Evolutionary conservation across 2,329 filamentous ascomycete genomes (phyloP), one percentile per base, ranked within the genome.

Genomic region (Ilyonectria sp.): DNA sequence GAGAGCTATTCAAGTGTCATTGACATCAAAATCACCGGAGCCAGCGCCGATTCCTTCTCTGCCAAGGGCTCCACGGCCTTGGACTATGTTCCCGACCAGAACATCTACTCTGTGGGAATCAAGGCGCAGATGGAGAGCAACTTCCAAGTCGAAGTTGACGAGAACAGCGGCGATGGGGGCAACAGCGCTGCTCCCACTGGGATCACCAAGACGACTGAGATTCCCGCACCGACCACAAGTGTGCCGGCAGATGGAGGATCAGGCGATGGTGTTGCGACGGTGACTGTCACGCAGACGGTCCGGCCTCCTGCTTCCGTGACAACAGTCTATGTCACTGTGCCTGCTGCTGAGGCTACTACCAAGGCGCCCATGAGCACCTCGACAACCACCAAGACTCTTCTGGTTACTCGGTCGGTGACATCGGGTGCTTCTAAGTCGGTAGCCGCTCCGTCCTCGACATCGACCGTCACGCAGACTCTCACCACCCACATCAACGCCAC

Each of bases 21-120:
- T 11, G 82, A 83, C 65, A 80, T 83, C 74, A 81, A 80, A 71
- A 79, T 83, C 69, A 72, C 74, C 13, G 72, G 71, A 46, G 61
- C 74, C 11, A 75, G 68, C 63, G 68, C 69, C 37, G 67, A 70
- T 55, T 67, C 71, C 5, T 70, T 77, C 43, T 68, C 65, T 2
- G 71, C 69, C 63, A 75, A 76, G 63, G 63, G 74, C 43, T 70
- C 68, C n/a, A 54, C 68, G 52, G 47, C 65, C 49, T 55, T 77
- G 60, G 69, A 69, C 55, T 86, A 81, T 66, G 71, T 77, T 55
- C 65, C 77, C 2, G 74, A 80, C 49, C 81, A 82, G 64, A 78
- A 85, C 73, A 77, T 84, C 60, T 83, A 82, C 75, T 77, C 75
- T 61, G 82, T 80, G 29, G 86, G 83, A 50, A 82, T 87, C 68